Evolutionary conservation across 306 rosid genomes (phyloP), one percentile per base, ranked within the genome.

Genomic region (Cercis canadensis): DNA sequence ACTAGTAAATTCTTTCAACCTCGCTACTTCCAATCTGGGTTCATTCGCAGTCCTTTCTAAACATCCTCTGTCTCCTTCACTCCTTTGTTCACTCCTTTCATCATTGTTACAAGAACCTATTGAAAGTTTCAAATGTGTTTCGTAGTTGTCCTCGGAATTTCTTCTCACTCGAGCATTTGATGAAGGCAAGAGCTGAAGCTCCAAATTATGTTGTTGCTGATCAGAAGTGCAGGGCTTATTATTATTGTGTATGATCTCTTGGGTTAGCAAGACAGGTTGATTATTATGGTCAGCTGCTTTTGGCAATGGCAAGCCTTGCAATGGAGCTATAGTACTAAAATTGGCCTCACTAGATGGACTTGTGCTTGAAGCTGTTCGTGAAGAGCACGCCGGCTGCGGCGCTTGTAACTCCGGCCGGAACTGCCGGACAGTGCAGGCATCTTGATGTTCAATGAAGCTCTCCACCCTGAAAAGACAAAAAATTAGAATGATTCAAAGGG

Each of bases 401-500:
- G 70, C 73, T 21, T 80, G 88, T 14, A 81, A 5, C 39, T 85
- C 92, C 17, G 92, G 94, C 70, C 80, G 33, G 47, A 77, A 70
- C 7, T 80, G 83, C 60, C 92, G 65, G 5, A 80, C 64, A 16
- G 69, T 86, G 84, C 99, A 94, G 70, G 87, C 80, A 64, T 94
- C 99, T 86, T 94, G 99, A 73, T 94, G 99, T 55, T 94, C 99
- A 24, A 94, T 94, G 87, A 94, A 94, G 74, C 96, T 94, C 86
- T 94, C 99, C 18, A 94, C 97, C 82, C 99, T 94, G 78, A 56
- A 74, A 65, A 29, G 58, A 63, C 57, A 74, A 63, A 61, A 16
- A 16, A 29, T 43, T 59, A 49, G 39, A 66, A 44, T 67, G 34
- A 54, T 54, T 12, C 50, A 54, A 49, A 67, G 46, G 16, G 15